A percentile compares a stretch with the other conserved stretches of the same genome.
Evolutionary conservation across 2,329 filamentous ascomycete species (phyloP).

Genomic region (Aspergillus ochraceus): DNA sequence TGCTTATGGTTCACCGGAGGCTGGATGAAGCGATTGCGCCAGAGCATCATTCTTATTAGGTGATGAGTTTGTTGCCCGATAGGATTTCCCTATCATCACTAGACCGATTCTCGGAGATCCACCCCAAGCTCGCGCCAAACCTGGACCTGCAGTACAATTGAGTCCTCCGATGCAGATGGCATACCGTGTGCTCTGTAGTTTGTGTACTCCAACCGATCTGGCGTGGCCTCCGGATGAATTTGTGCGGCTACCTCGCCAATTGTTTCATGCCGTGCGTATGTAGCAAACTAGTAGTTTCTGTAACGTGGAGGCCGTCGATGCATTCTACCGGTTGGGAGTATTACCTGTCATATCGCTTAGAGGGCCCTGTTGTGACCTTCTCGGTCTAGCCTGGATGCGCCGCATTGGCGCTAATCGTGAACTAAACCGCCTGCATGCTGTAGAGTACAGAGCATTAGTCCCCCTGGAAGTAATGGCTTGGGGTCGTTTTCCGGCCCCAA

Average conservation of each 20-base stretch:
- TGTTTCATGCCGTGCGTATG: neutral
- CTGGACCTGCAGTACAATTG: neutral
- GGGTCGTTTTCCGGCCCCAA: neutral
- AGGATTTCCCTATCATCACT: neutral
- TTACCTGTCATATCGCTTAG: neutral
- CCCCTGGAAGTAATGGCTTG: neutral
- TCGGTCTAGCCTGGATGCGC: neutral
- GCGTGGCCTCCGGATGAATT: neutral
- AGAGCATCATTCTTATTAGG: neutral
- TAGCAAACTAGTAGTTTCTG: neutral
- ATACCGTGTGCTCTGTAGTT: neutral
- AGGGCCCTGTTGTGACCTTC: neutral
- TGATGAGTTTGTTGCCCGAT: neutral
- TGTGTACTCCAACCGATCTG: neutral
- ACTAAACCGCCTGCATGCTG: neutral
- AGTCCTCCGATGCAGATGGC: neutral
- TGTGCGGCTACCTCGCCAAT: neutral
- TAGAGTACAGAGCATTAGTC: neutral
- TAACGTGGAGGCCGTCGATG: neutral
- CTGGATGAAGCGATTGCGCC: neutral
- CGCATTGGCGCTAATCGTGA: neutral
- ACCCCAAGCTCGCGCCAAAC: neutral
- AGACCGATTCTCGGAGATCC: neutral
- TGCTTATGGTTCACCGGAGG: neutral
- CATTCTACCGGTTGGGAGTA: neutral